Conservation (phyloP, 495 filamentous ascomycete species). For the Xylaria flabelliformis region DNA sequence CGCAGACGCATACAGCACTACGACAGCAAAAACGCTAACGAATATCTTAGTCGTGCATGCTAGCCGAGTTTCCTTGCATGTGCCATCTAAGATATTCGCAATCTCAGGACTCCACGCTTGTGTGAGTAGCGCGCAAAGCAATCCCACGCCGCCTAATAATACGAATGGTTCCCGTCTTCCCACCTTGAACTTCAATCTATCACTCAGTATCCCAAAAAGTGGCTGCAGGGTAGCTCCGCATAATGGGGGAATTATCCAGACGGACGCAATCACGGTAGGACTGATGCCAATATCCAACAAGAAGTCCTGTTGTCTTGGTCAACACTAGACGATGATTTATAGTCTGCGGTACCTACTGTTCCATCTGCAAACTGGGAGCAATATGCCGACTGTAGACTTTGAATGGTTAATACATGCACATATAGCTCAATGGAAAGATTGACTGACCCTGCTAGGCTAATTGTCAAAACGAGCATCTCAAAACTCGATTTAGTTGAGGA, state of each 20-base stretch:
- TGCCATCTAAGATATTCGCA: neutral
- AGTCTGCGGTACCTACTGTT: neutral
- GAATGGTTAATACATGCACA: neutral
- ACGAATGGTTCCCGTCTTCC: neutral
- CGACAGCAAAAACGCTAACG: slow-evolving; percentile 8
- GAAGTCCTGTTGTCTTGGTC: neutral
- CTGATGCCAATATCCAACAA: slow-evolving; percentile 4
- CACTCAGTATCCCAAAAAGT: slow-evolving; percentile 1
- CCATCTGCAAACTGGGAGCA: neutral
- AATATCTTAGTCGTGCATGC: neutral
- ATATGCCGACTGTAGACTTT: neutral
- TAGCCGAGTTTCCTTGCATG: neutral
- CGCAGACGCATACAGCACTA: slow-evolving; percentile 2
- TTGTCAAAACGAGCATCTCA: neutral
- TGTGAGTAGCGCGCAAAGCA: slow-evolving; percentile 1
- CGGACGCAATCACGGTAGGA: slow-evolving; percentile 5
- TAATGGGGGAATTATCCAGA: slow-evolving; percentile 13
- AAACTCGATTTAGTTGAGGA: neutral
- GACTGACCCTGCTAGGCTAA: neutral
- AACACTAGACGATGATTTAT: neutral
- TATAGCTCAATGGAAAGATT: neutral
- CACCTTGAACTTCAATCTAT: neutral
- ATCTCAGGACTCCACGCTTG: neutral
- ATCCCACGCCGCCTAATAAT: neutral
- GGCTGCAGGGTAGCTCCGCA: slow-evolving; percentile 7